phyloP scores from a whole-genome alignment of 2,329 filamentous ascomycete genomes.

The Exophiala bonariae region DNA sequence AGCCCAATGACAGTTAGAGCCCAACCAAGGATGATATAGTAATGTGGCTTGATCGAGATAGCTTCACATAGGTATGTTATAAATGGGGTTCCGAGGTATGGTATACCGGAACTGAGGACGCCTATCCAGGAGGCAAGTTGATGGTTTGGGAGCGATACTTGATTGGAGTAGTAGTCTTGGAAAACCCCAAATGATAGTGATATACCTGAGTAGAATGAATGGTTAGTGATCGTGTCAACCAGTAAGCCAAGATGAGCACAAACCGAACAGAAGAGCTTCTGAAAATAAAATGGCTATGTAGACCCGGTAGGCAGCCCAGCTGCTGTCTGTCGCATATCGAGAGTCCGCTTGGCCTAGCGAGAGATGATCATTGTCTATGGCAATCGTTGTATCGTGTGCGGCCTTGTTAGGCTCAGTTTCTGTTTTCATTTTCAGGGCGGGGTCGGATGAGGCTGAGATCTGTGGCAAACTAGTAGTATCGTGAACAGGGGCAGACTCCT shows the following conservation, averaged over 20 bases:
- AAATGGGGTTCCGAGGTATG: conserved; percentile 7
- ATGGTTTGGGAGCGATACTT: background rate
- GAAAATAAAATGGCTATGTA: conserved; percentile 6
- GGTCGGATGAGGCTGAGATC: too few relatives aligned
- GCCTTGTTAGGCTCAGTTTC: too few relatives aligned
- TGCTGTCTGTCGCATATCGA: conserved; percentile 1
- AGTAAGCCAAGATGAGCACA: background rate
- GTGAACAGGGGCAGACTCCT: too few relatives aligned
- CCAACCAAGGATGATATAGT: conserved; percentile 14
- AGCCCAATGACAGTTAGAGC: conserved; percentile 26
- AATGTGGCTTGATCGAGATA: background rate
- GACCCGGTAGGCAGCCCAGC: conserved; percentile 5
- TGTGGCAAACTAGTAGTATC: too few relatives aligned
- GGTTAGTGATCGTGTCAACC: too few relatives aligned
- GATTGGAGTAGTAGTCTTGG: conserved; percentile 16
- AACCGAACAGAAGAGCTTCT: conserved; percentile 9
- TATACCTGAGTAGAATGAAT: conserved; percentile 3
- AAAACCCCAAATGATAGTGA: conserved; percentile 17
- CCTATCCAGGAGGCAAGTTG: conserved; percentile 16
- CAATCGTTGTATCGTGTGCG: too few relatives aligned
- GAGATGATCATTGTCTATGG: too few relatives aligned
- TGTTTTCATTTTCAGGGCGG: too few relatives aligned
- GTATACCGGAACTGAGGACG: conserved; percentile 5
- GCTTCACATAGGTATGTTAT: conserved; percentile 6
- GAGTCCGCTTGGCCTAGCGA: too few relatives aligned